Percentiles rank a stretch among this genome's conserved stretches.
Evolutionary conservation across 225 moss, liverwort and hornwort species (phyloP).

Genomic region (Thuidium tamariscinum): DNA sequence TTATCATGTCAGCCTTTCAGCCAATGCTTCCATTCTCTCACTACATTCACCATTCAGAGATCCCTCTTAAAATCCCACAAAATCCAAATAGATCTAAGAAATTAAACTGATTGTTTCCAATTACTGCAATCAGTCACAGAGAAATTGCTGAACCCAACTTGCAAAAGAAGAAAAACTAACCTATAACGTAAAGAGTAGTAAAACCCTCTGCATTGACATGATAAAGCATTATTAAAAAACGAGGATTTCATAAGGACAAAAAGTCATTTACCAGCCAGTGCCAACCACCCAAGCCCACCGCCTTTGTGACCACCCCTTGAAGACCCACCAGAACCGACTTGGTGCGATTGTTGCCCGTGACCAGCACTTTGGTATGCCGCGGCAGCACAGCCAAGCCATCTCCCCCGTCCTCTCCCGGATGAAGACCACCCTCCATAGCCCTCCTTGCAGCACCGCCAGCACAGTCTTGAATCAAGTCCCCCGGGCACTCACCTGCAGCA

Average conservation of each 20-base stretch:
- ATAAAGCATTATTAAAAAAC: no score
- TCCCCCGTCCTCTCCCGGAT: slow-evolving; percentile 25
- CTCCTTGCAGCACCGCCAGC: background rate
- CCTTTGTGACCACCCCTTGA: slow-evolving; percentile 44
- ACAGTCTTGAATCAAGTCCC: background rate
- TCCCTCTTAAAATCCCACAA: background rate
- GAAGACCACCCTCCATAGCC: slow-evolving; percentile 14
- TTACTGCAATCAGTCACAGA: background rate
- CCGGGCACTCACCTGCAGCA: background rate
- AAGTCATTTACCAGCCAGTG: slow-evolving; percentile 40
- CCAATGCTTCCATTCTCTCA: background rate
- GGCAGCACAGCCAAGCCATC: slow-evolving; percentile 42
- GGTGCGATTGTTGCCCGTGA: slow-evolving; percentile 55
- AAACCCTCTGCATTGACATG: no score
- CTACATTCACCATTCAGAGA: no score
- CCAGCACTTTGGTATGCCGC: slow-evolving; percentile 35
- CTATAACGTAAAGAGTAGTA: background rate
- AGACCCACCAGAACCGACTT: slow-evolving; percentile 52
- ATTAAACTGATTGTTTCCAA: background rate
- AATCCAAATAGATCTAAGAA: background rate
- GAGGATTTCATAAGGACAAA: no score
- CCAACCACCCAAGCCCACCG: slow-evolving; percentile 51
- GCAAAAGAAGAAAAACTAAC: background rate
- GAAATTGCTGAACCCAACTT: background rate
- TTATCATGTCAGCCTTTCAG: background rate